A percentile compares a stretch with the other conserved stretches of the same genome.
Evolutionary conservation across 305 asterid species (phyloP).

Genomic region (Withania somnifera): DNA sequence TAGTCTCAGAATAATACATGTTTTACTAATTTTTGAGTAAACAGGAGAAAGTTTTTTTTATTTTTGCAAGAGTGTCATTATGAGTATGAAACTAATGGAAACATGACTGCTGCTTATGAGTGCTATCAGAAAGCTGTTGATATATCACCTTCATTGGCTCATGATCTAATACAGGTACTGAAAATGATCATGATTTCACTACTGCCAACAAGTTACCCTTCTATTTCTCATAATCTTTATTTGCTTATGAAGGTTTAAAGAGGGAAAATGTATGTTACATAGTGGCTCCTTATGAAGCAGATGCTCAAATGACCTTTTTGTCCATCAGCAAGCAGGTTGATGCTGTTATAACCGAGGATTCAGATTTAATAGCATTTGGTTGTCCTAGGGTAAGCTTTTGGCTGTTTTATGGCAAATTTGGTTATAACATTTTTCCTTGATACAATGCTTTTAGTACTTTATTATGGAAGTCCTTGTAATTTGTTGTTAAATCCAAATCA

Average conservation of each 20-base stretch:
- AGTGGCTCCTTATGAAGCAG: constrained; percentile 99
- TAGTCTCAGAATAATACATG: neutral
- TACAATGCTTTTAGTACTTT: neutral
- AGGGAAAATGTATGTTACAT: constrained; percentile 56
- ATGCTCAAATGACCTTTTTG: constrained; percentile 91
- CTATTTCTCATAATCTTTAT: neutral
- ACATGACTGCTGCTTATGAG: constrained; percentile 74
- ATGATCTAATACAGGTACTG: constrained; percentile 79
- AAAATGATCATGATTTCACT: neutral
- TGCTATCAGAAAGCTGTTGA: constrained; percentile 97
- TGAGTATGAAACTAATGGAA: constrained; percentile 94
- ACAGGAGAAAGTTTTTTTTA: neutral
- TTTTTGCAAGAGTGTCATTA: neutral
- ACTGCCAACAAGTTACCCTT: neutral
- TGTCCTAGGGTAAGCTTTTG: constrained; percentile 80
- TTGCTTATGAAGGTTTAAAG: constrained; percentile 49
- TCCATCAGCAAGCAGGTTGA: constrained; percentile 72
- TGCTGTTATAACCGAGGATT: constrained; percentile 93
- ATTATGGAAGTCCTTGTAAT: neutral
- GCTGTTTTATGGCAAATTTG: neutral
- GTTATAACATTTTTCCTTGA: neutral
- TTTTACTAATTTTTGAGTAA: neutral
- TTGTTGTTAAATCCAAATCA: constrained; percentile 38
- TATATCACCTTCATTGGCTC: constrained; percentile 87
- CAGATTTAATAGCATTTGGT: constrained; percentile 84